Conservation (phyloP, 176 grass and related monocot genomes). For the Oryza longistaminata region DNA sequence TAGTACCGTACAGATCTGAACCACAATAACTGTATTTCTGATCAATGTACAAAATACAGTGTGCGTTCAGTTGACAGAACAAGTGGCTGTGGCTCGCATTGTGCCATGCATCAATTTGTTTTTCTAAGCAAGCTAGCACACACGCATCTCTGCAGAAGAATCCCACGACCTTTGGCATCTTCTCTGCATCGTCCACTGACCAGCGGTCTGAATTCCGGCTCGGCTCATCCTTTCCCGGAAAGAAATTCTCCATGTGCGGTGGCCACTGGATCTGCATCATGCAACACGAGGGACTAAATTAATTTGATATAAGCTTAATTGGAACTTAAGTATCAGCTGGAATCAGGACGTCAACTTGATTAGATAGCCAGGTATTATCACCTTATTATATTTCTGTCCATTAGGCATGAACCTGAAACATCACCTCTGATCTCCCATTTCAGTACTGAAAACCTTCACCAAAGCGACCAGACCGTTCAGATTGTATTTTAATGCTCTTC, state of each 20-base stretch:
- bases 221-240: not conserved
- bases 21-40: too few relatives aligned
- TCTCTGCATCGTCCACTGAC: not conserved
- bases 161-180: not conserved
- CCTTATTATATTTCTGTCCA: not conserved
- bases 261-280: slow-evolving; percentile 10
- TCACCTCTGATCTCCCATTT: not conserved
- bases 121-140: not conserved
- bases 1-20: too few relatives aligned
- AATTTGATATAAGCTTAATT: not conserved
- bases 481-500: not conserved
- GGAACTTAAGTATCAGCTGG: not conserved
- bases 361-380: not conserved
- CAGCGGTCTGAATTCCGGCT: not conserved
- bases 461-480: not conserved
- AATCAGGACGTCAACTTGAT: not conserved
- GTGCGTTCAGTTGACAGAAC: not conserved
- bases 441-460: not conserved
- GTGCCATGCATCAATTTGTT: not conserved
- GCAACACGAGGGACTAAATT: slow-evolving; percentile 17
- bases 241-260: not conserved
- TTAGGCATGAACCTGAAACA: not conserved
- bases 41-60: not conserved
- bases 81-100: not conserved
- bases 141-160: not conserved